A percentile compares a stretch with the other conserved stretches of the same genome.
Evolutionary conservation across 2,329 filamentous ascomycete genomes (phyloP).

Genomic region (Fusarium sp.): DNA sequence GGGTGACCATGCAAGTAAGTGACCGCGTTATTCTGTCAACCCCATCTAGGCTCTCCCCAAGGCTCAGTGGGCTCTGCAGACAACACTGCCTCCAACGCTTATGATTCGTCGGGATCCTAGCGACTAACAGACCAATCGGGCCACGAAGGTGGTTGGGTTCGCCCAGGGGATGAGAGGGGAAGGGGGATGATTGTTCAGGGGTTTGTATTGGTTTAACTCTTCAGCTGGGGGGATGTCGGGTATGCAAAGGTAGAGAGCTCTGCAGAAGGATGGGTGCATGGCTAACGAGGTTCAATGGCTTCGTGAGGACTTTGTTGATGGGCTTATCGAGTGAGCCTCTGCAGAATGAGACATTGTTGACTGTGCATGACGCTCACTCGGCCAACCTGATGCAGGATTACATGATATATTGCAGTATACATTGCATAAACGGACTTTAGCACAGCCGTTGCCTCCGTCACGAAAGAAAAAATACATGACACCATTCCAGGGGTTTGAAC

Average conservation of each 20-base stretch:
- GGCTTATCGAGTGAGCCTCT: constrained; percentile 12
- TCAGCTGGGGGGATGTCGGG: background rate
- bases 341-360: constrained; percentile 15
- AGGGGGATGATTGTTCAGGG: constrained; percentile 12
- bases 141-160: constrained; percentile 1
- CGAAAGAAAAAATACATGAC: background rate
- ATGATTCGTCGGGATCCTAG: constrained; percentile 28
- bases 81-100: constrained; percentile 8
- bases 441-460: background rate
- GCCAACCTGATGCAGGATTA: background rate
- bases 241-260: background rate
- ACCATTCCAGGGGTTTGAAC: background rate
- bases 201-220: constrained; percentile 18
- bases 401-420: background rate
- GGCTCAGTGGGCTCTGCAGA: constrained; percentile 19
- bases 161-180: constrained; percentile 5
- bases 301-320: background rate
- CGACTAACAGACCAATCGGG: constrained; percentile 22
- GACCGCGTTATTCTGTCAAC: constrained; percentile 2
- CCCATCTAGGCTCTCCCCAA: constrained; percentile 14
- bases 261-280: background rate
- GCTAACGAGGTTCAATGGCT: background rate
- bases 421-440: background rate
- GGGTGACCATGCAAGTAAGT: background rate
- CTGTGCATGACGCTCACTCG: constrained; percentile 4